phyloP scores from a whole-genome alignment of 2,329 filamentous ascomycete genomes.

The Verticillium nubilum region DNA sequence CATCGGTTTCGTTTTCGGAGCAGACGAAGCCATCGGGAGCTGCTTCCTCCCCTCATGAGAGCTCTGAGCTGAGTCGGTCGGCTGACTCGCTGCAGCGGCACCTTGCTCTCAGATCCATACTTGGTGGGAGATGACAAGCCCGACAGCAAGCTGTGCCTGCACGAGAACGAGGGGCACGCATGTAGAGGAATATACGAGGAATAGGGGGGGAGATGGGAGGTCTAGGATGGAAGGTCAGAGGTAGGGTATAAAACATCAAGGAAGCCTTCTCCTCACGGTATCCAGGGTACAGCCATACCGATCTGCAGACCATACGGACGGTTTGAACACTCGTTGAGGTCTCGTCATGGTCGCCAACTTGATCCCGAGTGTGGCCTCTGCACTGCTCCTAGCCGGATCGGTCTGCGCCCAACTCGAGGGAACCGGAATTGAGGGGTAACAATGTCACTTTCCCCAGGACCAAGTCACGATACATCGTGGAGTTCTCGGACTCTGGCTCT shows the following conservation, averaged over 20 bases:
- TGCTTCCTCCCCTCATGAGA: background rate
- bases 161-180: background rate
- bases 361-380: background rate
- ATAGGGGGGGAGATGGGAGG: too few relatives aligned
- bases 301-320: too few relatives aligned
- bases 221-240: too few relatives aligned
- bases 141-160: background rate
- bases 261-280: background rate
- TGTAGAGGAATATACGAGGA: too few relatives aligned
- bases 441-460: background rate
- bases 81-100: background rate
- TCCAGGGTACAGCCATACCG: too few relatives aligned
- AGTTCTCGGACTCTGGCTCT: constrained; percentile 1
- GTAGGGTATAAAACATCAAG: background rate
- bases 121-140: background rate
- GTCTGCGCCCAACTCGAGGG: background rate
- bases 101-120: background rate
- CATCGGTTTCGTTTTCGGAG: too few relatives aligned
- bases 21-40: background rate
- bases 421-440: too few relatives aligned
- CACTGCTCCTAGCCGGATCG: background rate
- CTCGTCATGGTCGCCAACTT: background rate
- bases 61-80: background rate
- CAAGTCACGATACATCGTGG: background rate
- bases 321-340: background rate